Percentiles rank a stretch among this genome's conserved stretches.
These are phyloP conservation scores for Claviceps sorghi DNA, from an alignment of 2,329 filamentous ascomycete genomes.

Conservation along the genomic window DNA sequence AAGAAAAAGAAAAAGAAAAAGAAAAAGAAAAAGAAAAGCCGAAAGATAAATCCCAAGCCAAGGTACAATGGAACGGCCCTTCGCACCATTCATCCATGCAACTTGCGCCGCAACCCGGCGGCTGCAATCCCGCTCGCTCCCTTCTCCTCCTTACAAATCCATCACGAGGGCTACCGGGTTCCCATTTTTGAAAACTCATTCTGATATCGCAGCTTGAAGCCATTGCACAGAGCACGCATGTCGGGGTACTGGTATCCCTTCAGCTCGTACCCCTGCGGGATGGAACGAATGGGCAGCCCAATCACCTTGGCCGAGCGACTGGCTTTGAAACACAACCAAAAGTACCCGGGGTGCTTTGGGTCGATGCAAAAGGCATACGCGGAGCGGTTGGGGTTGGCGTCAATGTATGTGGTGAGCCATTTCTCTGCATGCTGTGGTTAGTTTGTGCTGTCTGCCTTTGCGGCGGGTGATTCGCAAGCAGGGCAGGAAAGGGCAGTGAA, in stretches of 20 bases:
- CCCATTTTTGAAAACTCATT: slow-evolving; percentile 50
- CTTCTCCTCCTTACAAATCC: not conserved
- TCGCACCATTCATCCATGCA: too few species aligned
- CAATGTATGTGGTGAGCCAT: slow-evolving; percentile 92
- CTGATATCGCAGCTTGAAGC: slow-evolving; percentile 74
- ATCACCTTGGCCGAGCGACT: slow-evolving; percentile 59
- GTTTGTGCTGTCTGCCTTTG: too few species aligned
- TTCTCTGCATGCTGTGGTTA: slow-evolving; percentile 44
- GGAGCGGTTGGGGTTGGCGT: slow-evolving; percentile 86
- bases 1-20: too few species aligned
- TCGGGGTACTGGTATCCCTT: slow-evolving; percentile 82
- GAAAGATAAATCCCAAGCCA: too few species aligned
- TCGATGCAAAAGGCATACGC: slow-evolving; percentile 96
- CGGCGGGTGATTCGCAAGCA: too few species aligned
- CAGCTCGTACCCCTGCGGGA: slow-evolving; percentile 87
- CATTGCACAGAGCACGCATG: slow-evolving; percentile 90
- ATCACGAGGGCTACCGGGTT: slow-evolving; percentile 11
- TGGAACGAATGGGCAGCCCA: slow-evolving; percentile 74
- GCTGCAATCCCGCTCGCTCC: too few species aligned
- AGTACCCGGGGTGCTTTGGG: slow-evolving; percentile 82
- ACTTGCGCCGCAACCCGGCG: too few species aligned
- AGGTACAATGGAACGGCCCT: too few species aligned
- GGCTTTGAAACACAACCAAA: slow-evolving; percentile 92
- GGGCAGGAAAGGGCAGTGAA: too few species aligned
- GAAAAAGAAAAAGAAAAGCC: too few species aligned